Evolutionary conservation across 495 filamentous ascomycete genomes (phyloP), one percentile per base, ranked within the genome.

Genomic region (Penicillium soppii): DNA sequence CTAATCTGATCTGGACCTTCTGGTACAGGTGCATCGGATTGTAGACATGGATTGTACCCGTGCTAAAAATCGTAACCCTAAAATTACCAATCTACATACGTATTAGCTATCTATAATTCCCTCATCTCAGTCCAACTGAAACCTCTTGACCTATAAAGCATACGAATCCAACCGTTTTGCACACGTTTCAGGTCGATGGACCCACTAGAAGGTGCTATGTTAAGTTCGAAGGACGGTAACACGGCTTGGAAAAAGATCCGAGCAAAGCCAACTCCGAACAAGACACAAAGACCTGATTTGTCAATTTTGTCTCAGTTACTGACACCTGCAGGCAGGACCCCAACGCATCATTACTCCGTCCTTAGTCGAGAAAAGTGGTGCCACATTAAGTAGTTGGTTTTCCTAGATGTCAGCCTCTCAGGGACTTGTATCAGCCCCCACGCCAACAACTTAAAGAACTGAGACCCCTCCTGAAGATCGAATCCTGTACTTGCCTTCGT

Each of bases 181-280:
- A 13, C 36, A 40, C 16, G 47, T 49, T 49, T 49, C 47, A 49
- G 57, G 61, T 58, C 53, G 39, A 30, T 49, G 33, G 61, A 56
- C 57, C 61, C 61, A 63, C 61, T n/a, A n/a, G n/a, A n/a, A n/a
- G n/a, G n/a, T n/a, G n/a, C n/a, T n/a, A n/a, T n/a, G n/a, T n/a
- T n/a, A n/a, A n/a, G n/a, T n/a, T n/a, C n/a, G n/a, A n/a, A n/a
- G n/a, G n/a, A n/a, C n/a, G 21, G 45, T 25, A 39, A 40, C 51
- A 52, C 52, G n/a, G 47, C 19, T 37, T 17, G 38, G 20, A 51
- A 27, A 37, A 41, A 33, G 38, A 41, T 25, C 43, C 21, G 33
- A 53, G 10, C 16, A 17, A 39, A 45, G 20, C 19, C 42, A 13
- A 26, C 40, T 27, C 20, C 25, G 36, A n/a, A 36, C 30, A 35